Evolutionary conservation across 225 moss, liverwort and hornwort genomes (phyloP).

Genomic region (Physcomitrium patens): DNA sequence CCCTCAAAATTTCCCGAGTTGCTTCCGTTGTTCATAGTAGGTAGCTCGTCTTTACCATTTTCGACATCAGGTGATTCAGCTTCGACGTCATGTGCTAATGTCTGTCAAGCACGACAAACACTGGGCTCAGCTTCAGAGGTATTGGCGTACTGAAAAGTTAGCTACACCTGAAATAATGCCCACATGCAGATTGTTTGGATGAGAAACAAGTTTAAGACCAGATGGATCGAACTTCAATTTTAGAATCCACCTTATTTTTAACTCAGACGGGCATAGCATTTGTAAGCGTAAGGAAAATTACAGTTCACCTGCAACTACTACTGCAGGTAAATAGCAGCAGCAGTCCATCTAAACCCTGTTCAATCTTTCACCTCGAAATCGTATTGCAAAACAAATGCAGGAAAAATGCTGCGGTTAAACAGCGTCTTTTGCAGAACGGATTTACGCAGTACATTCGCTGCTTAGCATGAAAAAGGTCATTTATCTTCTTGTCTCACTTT

Average conservation of each 20-base stretch:
- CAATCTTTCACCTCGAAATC: constrained; percentile 30
- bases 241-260: constrained; percentile 28
- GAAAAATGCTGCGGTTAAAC: constrained; percentile 35
- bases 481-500: constrained; percentile 40
- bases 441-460: constrained; percentile 19
- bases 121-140: constrained; percentile 31
- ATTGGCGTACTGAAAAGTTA: constrained; percentile 22
- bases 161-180: constrained; percentile 26
- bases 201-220: constrained; percentile 24
- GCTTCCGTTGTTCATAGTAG: constrained; percentile 29
- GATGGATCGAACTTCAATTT: neutral
- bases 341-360: constrained; percentile 20
- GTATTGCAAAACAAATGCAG: constrained; percentile 28
- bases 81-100: constrained; percentile 73
- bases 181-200: constrained; percentile 24
- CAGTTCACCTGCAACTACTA: neutral
- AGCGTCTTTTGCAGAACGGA: constrained; percentile 20
- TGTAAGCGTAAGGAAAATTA: constrained; percentile 11
- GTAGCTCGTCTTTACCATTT: constrained; percentile 26
- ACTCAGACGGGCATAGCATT: constrained; percentile 3
- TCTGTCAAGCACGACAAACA: constrained; percentile 57
- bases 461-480: constrained; percentile 32
- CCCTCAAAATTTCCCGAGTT: constrained; percentile 32
- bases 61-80: constrained; percentile 41
- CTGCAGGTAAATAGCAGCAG: constrained; percentile 15